phyloP scores from a whole-genome alignment of 2,329 filamentous ascomycete genomes.

The Fusarium torreyae region DNA sequence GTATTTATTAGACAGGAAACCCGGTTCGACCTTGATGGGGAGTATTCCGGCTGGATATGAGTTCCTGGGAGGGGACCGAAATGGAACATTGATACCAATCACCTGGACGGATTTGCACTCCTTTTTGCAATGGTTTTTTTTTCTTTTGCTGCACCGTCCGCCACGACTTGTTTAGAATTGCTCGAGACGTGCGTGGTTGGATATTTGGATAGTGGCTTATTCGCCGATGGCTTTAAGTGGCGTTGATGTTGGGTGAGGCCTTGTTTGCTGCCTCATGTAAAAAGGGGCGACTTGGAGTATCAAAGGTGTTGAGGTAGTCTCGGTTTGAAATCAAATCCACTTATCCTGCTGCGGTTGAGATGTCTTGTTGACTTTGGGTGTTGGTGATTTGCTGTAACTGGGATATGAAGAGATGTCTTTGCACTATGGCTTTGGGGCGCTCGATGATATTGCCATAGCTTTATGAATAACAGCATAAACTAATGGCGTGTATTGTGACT shows the following conservation, averaged over 20 bases:
- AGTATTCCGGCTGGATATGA: conserved; percentile 33
- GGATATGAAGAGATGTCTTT: neutral
- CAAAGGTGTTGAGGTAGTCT: conserved; percentile 21
- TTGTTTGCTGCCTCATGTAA: conserved; percentile 7
- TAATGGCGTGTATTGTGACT: too few relatives aligned
- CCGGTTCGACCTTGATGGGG: conserved; percentile 22
- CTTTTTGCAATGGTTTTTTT: conserved; percentile 24
- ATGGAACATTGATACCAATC: conserved; percentile 48
- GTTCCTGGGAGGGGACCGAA: conserved; percentile 31
- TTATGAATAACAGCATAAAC: too few relatives aligned
- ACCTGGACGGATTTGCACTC: conserved; percentile 41
- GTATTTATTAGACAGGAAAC: conserved; percentile 42
- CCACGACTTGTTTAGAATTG: neutral
- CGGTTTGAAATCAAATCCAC: conserved; percentile 29
- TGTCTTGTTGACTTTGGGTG: neutral
- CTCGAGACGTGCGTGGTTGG: neutral
- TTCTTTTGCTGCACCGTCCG: conserved; percentile 9
- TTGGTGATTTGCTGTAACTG: neutral
- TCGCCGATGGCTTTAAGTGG: conserved; percentile 12
- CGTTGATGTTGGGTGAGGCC: conserved; percentile 26
- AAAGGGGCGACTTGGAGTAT: conserved; percentile 18
- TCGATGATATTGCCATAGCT: too few relatives aligned
- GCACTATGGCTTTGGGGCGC: neutral
- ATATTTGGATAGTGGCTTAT: conserved; percentile 23
- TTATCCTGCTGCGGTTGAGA: conserved; percentile 2